These are phyloP conservation scores for Lentinula edodes DNA, from an alignment of 768 basidiomycete species.

Conservation along the genomic window DNA sequence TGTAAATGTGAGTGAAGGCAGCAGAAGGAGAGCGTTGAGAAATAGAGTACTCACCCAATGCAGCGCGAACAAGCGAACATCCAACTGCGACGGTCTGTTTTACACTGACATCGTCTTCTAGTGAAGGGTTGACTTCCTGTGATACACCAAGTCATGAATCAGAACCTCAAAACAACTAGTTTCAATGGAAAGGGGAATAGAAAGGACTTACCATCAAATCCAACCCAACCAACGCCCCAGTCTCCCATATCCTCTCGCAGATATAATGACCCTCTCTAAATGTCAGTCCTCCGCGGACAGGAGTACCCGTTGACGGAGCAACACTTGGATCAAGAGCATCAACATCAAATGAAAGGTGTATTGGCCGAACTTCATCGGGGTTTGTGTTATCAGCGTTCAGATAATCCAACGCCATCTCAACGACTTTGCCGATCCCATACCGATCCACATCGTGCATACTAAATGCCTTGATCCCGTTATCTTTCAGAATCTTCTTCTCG, in stretches of 20 bases:
- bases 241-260: constrained; percentile 89
- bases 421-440: constrained; percentile 89
- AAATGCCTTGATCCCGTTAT: constrained; percentile 79
- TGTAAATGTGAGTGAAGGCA: background rate
- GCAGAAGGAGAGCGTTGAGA: background rate
- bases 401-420: constrained; percentile 94
- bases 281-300: constrained; percentile 90
- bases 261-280: constrained; percentile 99
- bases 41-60: constrained; percentile 55
- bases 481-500: constrained; percentile 81
- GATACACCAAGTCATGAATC: background rate
- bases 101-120: constrained; percentile 70
- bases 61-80: constrained; percentile 77
- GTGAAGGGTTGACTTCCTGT: constrained; percentile 95
- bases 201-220: constrained; percentile 78
- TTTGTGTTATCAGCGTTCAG: constrained; percentile 45
- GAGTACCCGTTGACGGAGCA: constrained; percentile 94
- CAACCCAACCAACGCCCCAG: constrained; percentile 84
- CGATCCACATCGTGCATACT: constrained; percentile 91
- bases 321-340: constrained; percentile 92
- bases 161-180: no score
- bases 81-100: constrained; percentile 88
- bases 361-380: constrained; percentile 74
- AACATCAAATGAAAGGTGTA: constrained; percentile 96
- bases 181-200: no score